A percentile compares a stretch with the other conserved stretches of the same genome.
Conservation (phyloP, 495 filamentous ascomycete genomes). For the Echria macrotheca region DNA sequence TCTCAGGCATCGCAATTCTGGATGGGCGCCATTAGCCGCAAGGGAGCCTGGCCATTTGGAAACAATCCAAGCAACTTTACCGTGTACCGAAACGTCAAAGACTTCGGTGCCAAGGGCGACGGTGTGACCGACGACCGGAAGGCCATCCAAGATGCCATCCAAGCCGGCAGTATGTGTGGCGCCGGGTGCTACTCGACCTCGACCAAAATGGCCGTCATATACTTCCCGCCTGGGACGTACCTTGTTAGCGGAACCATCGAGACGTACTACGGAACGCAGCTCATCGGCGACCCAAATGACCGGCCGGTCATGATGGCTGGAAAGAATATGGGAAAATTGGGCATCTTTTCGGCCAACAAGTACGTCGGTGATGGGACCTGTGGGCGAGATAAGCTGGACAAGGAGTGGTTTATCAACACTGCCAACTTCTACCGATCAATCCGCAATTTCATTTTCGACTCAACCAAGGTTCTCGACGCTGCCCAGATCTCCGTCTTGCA, state of each 20-base stretch:
- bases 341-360: neutral
- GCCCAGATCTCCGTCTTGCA: conserved; percentile 68
- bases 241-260: conserved; percentile 7
- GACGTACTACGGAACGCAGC: conserved; percentile 6
- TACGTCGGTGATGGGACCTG: neutral
- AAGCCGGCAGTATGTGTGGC: conserved; percentile 3
- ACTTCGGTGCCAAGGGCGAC: neutral
- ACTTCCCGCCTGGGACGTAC: conserved; percentile 18
- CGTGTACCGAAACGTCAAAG: neutral
- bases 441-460: conserved; percentile 85
- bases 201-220: conserved; percentile 9
- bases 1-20: too few species aligned
- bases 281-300: neutral
- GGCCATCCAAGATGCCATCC: neutral
- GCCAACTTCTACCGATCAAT: conserved; percentile 77
- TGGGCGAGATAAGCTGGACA: neutral
- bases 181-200: conserved; percentile 9
- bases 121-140: neutral
- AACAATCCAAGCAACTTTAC: too few species aligned
- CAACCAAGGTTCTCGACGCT: conserved; percentile 53
- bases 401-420: conserved; percentile 1
- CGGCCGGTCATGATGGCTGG: neutral
- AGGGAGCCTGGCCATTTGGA: too few species aligned
- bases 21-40: too few species aligned
- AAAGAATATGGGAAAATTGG: neutral